Base-by-base conservation (phyloP, 371 early-diverging fungal genomes). In the Dinochytrium kinnereticum region DNA sequence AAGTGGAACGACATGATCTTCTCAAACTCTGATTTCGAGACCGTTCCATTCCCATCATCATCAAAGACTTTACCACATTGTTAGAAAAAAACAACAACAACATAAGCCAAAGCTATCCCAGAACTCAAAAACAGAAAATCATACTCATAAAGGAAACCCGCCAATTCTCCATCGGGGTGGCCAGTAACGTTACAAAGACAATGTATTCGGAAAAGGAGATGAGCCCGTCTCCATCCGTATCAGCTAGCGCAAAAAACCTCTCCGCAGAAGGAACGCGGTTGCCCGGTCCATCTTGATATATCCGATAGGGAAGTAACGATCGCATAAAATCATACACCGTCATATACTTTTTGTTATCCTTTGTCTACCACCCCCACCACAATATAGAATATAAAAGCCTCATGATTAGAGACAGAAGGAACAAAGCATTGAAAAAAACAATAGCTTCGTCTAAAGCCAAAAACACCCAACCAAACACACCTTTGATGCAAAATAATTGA, bases 141-240 rank as follows among this genome's bases (percentile, higher is more conserved):
- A 34, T 61, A 70, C 68, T 71, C 15, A 1, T 44, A 37, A 75
- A 75, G 0, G 57, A 1, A 5, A 73, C 68, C n/a, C 50, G 24
- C 71, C 68, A 76, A 44, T 40, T 61, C 26, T 64, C 51, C 28
- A 36, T 64, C 2, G 61, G 64, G 1, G 64, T 79, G 30, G 68
- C 75, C 1, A 82, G 76, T 13, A 82, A 53, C 24, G 77, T 66
- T 39, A 80, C 15, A 40, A 80, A 82, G 49, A 79, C 51, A 57
- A 82, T 38, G 66, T 82, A 82, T 75, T 82, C 83, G 28, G 69
- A 49, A 66, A 77, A 82, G 44, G 74, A 72, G 31, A 82, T 78
- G 24, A 78, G 70, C 1, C 83, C 83, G 68, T 82, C 83, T 15
- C 76, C 76, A 57, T 82, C 74, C 3, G 71, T 74, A 55, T 82